These are phyloP conservation scores for Sutorius australiensis DNA, from an alignment of 768 basidiomycete genomes.

Conservation along the genomic window DNA sequence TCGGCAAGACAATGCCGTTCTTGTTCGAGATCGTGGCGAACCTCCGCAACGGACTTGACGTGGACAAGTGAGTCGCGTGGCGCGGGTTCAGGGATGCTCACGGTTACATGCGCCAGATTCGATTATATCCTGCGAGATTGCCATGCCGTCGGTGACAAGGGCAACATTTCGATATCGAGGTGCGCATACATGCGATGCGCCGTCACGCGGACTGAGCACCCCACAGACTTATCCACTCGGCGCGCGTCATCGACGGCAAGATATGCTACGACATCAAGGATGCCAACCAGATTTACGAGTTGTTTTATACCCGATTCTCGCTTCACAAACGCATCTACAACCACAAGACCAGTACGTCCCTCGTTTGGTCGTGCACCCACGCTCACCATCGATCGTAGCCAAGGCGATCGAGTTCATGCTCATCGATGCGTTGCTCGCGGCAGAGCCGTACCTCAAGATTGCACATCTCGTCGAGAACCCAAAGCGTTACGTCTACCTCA, in stretches of 20 bases:
- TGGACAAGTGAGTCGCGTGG: constrained; percentile 60
- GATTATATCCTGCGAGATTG: constrained; percentile 81
- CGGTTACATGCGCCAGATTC: constrained; percentile 43
- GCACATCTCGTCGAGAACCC: constrained; percentile 55
- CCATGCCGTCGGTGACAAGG: constrained; percentile 63
- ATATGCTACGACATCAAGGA: constrained; percentile 86
- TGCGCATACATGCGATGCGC: constrained; percentile 1
- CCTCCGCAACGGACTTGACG: constrained; percentile 76
- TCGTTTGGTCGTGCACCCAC: not conserved
- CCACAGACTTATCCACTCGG: constrained; percentile 64
- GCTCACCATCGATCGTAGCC: constrained; percentile 36
- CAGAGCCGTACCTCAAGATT: constrained; percentile 62
- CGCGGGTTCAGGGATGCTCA: not conserved
- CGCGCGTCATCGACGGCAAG: constrained; percentile 67
- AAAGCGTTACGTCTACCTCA: constrained; percentile 57
- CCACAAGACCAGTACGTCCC: constrained; percentile 55
- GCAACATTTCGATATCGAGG: constrained; percentile 49
- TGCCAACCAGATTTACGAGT: constrained; percentile 67
- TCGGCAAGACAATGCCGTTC: constrained; percentile 57
- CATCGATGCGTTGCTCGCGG: constrained; percentile 68
- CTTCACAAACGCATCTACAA: constrained; percentile 83
- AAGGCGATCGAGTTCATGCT: constrained; percentile 83
- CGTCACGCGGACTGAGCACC: not conserved
- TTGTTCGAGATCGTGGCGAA: constrained; percentile 86
- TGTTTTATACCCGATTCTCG: constrained; percentile 70